Conservation (phyloP, 2,329 filamentous ascomycete genomes). For the Alternaria sp. region DNA sequence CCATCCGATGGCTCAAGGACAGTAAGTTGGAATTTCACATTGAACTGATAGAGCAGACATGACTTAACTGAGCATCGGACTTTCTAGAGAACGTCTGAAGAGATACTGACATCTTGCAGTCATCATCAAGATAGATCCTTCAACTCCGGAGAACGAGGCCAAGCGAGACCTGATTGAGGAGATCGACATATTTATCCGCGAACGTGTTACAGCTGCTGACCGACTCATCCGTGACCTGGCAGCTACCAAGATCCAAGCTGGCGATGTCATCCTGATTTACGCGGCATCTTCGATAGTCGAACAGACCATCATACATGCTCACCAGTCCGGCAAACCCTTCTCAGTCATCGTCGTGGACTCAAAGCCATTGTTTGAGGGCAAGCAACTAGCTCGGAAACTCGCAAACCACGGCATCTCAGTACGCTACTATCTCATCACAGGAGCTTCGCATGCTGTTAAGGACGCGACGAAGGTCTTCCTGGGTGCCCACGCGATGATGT, state of each 20-base stretch:
- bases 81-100: not conserved
- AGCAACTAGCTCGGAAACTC: constrained; percentile 73
- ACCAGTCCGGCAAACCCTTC: constrained; percentile 73
- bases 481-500: constrained; percentile 90
- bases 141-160: constrained; percentile 79
- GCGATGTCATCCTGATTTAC: constrained; percentile 85
- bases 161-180: constrained; percentile 78
- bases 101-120: constrained; percentile 50
- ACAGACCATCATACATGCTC: constrained; percentile 76
- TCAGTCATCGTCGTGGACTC: constrained; percentile 84
- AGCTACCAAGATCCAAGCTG: constrained; percentile 75
- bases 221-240: constrained; percentile 82
- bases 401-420: constrained; percentile 74
- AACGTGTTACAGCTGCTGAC: constrained; percentile 87
- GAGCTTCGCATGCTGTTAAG: constrained; percentile 74
- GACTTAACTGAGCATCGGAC: not conserved
- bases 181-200: constrained; percentile 89
- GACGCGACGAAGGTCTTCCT: constrained; percentile 77
- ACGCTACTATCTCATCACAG: constrained; percentile 81
- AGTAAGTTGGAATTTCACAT: constrained; percentile 21
- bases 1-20: constrained; percentile 92
- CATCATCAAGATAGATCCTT: constrained; percentile 88
- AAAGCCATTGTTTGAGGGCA: constrained; percentile 72
- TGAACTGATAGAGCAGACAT: not conserved
- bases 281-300: constrained; percentile 87